phyloP scores from a whole-genome alignment of 2,329 filamentous ascomycete genomes.

The Neonectria sp. region DNA sequence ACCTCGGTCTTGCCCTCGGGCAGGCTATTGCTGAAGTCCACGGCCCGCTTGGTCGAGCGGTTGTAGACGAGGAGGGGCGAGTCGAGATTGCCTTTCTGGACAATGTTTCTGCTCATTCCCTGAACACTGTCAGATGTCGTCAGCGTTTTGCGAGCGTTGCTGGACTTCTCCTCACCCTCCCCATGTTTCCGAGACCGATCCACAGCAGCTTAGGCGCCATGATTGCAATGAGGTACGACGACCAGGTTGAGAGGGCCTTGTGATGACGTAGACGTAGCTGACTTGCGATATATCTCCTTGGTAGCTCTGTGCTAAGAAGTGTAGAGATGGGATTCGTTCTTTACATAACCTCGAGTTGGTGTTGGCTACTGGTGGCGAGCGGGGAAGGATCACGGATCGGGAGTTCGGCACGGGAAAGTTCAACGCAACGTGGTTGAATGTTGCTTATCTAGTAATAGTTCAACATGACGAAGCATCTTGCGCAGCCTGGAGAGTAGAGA shows the following conservation, averaged over 20 bases:
- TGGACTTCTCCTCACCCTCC: slow-evolving; percentile 71
- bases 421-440: not conserved
- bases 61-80: slow-evolving; percentile 86
- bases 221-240: slow-evolving; percentile 5
- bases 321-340: not conserved
- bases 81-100: slow-evolving; percentile 80
- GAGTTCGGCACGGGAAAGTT: slow-evolving; percentile 13
- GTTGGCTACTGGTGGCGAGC: slow-evolving; percentile 1
- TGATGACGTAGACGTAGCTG: not conserved
- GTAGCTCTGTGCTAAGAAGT: not conserved
- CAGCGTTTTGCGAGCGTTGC: not conserved
- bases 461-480: not conserved
- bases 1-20: slow-evolving; percentile 74
- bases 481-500: not conserved
- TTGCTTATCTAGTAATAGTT: not conserved
- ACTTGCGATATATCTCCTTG: not conserved
- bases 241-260: not conserved
- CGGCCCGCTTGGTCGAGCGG: slow-evolving; percentile 77
- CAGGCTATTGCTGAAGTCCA: slow-evolving; percentile 74
- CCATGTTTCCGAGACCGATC: slow-evolving; percentile 92
- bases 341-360: slow-evolving; percentile 1
- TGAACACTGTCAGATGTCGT: slow-evolving; percentile 51
- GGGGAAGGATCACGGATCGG: slow-evolving; percentile 15
- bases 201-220: slow-evolving; percentile 78
- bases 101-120: slow-evolving; percentile 90